Conservation (phyloP, 2,329 filamentous ascomycete species). For the Aspergillus pseudotamarii region DNA sequence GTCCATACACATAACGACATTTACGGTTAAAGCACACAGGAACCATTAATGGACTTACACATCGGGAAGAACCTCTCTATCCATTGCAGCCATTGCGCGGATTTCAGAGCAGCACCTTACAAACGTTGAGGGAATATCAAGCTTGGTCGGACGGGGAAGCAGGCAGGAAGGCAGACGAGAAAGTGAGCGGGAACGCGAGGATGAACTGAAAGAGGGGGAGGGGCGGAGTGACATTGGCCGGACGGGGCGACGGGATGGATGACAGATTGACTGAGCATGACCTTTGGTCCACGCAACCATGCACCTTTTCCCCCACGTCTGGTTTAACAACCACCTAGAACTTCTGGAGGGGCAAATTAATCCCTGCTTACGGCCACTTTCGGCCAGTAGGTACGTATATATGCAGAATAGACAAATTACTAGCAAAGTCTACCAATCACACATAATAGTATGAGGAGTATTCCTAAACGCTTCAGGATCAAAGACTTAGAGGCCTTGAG, state of each 20-base stretch:
- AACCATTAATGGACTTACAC: conserved; percentile 35
- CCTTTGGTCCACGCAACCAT: conserved; percentile 31
- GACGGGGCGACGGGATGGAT: conserved; percentile 31
- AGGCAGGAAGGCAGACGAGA: conserved; percentile 16
- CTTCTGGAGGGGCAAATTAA: conserved; percentile 3
- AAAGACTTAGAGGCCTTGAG: neutral
- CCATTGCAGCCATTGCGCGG: conserved; percentile 46
- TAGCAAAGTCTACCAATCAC: neutral
- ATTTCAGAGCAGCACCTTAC: conserved; percentile 45
- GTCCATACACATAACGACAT: neutral
- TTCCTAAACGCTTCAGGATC: neutral
- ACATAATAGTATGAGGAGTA: neutral
- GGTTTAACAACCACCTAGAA: conserved; percentile 1
- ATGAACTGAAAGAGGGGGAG: conserved; percentile 23
- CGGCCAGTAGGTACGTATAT: conserved; percentile 12
- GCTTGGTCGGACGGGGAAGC: conserved; percentile 16
- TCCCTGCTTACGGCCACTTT: conserved; percentile 25
- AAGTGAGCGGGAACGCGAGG: conserved; percentile 20
- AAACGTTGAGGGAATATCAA: conserved; percentile 22
- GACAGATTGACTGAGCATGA: conserved; percentile 28
- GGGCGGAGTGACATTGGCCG: conserved; percentile 21
- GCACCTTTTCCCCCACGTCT: conserved; percentile 42
- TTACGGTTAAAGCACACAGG: neutral
- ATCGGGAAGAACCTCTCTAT: conserved; percentile 51
- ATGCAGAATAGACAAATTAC: conserved; percentile 2